These are phyloP conservation scores for Aspergillus eucalypticola DNA, from an alignment of 2,329 filamentous ascomycete genomes.

Conservation along the genomic window DNA sequence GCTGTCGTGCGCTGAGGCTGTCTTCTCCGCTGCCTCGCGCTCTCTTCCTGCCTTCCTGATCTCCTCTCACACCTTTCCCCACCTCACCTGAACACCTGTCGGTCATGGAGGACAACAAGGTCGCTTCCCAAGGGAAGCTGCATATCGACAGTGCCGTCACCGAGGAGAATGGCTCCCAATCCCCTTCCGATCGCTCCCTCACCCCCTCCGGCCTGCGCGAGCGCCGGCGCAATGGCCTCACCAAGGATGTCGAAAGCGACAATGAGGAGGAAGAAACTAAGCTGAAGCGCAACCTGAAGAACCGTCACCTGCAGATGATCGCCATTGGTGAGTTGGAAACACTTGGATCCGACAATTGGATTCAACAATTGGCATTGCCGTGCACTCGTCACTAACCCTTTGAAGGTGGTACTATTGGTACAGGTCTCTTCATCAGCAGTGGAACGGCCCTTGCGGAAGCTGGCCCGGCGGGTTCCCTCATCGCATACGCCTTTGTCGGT, in stretches of 20 bases:
- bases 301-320: slow-evolving; percentile 27
- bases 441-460: slow-evolving; percentile 62
- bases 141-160: not conserved
- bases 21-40: not conserved
- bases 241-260: slow-evolving; percentile 7
- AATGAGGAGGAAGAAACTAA: slow-evolving; percentile 9
- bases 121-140: not conserved
- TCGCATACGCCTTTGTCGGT: slow-evolving; percentile 69
- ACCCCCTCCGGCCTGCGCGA: not conserved
- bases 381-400: not conserved
- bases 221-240: not conserved
- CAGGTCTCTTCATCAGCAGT: slow-evolving; percentile 69
- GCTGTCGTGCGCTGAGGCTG: not conserved
- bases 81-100: not conserved
- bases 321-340: slow-evolving; percentile 18
- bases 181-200: not conserved
- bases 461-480: slow-evolving; percentile 65
- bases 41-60: not conserved
- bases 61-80: not conserved
- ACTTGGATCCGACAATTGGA: not conserved
- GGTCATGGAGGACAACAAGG: not conserved
- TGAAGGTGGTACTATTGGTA: slow-evolving; percentile 65
- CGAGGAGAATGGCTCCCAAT: not conserved
- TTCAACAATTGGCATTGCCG: not conserved
- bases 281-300: slow-evolving; percentile 25